Evolutionary conservation across 2,329 filamentous ascomycete species (phyloP), one percentile per base, ranked within the genome.

Genomic region (Exophiala alcalophila): DNA sequence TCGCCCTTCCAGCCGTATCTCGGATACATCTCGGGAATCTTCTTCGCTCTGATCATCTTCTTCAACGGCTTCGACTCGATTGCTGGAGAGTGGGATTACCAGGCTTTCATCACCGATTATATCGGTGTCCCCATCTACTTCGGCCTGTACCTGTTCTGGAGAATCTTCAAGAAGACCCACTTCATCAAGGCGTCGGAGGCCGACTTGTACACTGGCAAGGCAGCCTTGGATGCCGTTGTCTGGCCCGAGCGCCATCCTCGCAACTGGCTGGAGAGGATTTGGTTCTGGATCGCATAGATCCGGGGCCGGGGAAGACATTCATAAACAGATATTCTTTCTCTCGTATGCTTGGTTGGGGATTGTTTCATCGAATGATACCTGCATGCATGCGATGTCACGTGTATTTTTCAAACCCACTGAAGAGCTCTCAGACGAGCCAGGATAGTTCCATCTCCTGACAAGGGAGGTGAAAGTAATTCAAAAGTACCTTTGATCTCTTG

Each of bases 1-100:
- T 78, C 80, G 0, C 73, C 72, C 30, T 70, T 77, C 25, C 84
- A 88, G 67, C 86, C 86, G 1, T 88, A 81, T 55, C 74, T 77
- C 0, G 82, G 84, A 0, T 88, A 74, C 55, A 77, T 80, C 28
- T 79, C 78, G 0, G 63, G 86, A 5, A 19, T 55, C 1, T 59
- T 64, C 65, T 75, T 62, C 47, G 75, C 70, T 54, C 63, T 77
- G 28, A 64, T 82, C 20, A 81, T 86, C 40, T 61, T 88, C 4
- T 71, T 86, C 41, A 87, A 84, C n/a, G 76, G 80, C 80, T 87
- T 64, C 38, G 58, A 60, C 3, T 57, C 59, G 1, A 65, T 67
- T 36, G 57, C 56, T 48, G 52, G 49, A 9, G 30, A 61, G 2
- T 77, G 70, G 61, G 61, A 57, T 29, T 59, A 70, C n/a, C 64